Conservation (phyloP, 78 protist species). For the Kipferlia bialata region DNA sequence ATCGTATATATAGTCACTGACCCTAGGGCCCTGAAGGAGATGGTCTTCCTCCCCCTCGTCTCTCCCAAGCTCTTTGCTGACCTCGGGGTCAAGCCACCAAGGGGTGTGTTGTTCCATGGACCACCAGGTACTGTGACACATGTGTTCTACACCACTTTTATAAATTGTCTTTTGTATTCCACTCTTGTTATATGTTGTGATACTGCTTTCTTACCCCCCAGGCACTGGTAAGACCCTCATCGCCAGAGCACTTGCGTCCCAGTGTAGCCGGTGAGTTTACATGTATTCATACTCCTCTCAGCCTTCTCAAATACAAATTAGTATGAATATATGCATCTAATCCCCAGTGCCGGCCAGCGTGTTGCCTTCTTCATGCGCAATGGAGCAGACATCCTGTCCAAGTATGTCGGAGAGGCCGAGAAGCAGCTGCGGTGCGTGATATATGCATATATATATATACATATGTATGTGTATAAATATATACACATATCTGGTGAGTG, state of each 20-base stretch:
- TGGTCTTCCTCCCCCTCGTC: constrained; percentile 36
- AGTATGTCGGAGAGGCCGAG: constrained; percentile 89
- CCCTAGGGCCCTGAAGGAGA: constrained; percentile 27
- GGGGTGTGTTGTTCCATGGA: constrained; percentile 33
- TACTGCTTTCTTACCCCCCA: too few species aligned
- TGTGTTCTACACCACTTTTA: too few species aligned
- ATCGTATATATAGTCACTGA: too few species aligned
- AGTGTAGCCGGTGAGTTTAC: too few species aligned
- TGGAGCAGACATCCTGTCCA: constrained; percentile 66
- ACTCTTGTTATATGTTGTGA: too few species aligned
- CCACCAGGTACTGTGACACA: too few species aligned
- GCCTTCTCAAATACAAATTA: constrained; percentile 32
- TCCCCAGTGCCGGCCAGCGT: background rate
- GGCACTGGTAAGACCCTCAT: constrained; percentile 85
- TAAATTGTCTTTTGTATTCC: too few species aligned
- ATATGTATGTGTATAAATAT: too few species aligned
- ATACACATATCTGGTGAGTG: too few species aligned
- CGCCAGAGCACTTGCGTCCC: constrained; percentile 79
- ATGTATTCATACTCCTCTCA: constrained; percentile 61
- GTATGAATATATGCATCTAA: constrained; percentile 68
- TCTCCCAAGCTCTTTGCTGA: constrained; percentile 26
- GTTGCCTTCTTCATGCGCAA: constrained; percentile 83
- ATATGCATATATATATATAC: too few species aligned
- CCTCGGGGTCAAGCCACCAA: constrained; percentile 16
- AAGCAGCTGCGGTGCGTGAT: constrained; percentile 65